These are phyloP conservation scores for Nicotiana attenuata DNA, from an alignment of 257 asterid genomes.

Conservation along the genomic window DNA sequence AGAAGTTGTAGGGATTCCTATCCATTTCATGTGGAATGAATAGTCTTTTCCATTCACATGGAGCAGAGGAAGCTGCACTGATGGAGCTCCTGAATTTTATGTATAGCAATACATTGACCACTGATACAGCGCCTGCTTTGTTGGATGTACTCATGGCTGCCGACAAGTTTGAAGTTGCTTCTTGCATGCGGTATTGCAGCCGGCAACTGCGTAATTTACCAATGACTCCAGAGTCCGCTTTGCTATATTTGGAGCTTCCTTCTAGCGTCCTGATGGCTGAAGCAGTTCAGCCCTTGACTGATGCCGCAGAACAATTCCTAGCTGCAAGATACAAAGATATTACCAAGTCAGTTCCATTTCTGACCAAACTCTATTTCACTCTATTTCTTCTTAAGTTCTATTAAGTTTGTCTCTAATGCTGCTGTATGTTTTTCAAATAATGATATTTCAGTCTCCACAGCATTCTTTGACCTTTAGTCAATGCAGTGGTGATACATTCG, in stretches of 20 bases:
- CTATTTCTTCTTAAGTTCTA: background rate
- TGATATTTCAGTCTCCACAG: background rate
- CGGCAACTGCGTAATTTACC: slow-evolving; percentile 73
- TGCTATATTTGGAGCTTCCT: slow-evolving; percentile 87
- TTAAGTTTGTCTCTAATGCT: background rate
- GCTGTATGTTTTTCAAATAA: background rate
- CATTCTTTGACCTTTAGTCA: background rate
- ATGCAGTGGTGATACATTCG: background rate
- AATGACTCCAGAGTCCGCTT: slow-evolving; percentile 85
- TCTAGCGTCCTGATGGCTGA: slow-evolving; percentile 83
- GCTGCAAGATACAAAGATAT: slow-evolving; percentile 77
- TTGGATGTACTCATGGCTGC: slow-evolving; percentile 96
- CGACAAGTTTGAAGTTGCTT: slow-evolving; percentile 95
- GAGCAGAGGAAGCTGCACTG: slow-evolving; percentile 91
- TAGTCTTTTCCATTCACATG: slow-evolving; percentile 21
- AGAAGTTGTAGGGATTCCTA: background rate
- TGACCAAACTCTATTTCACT: background rate
- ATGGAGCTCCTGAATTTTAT: slow-evolving; percentile 96
- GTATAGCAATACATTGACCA: slow-evolving; percentile 72
- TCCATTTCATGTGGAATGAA: background rate
- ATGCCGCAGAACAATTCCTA: slow-evolving; percentile 79
- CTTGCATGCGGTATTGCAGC: slow-evolving; percentile 95
- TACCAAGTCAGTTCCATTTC: slow-evolving; percentile 51
- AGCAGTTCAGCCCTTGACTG: slow-evolving; percentile 91
- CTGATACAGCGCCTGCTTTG: slow-evolving; percentile 67